Evolutionary conservation across 176 grass and related monocot genomes (phyloP).

Genomic region (Lolium rigidum): DNA sequence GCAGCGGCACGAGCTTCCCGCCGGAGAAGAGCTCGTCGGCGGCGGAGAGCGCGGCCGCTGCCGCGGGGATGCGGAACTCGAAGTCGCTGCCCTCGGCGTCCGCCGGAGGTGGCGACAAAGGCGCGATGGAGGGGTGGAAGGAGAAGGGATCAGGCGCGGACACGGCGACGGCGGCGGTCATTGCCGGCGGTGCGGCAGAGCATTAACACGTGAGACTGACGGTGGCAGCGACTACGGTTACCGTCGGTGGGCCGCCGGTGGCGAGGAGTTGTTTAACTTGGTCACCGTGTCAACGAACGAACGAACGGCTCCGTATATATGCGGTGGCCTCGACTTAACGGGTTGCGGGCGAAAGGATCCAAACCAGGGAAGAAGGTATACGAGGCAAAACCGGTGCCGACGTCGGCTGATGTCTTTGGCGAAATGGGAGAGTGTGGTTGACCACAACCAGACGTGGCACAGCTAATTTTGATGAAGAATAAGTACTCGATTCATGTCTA

Average conservation of each 20-base stretch:
- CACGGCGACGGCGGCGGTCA: conserved; percentile 51
- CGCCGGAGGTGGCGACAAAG: neutral
- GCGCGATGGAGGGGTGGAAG: neutral
- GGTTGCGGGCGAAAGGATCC: neutral
- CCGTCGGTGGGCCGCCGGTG: neutral
- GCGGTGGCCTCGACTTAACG: conserved; percentile 11
- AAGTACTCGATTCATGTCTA: too few relatives aligned
- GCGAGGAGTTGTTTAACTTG: conserved; percentile 46
- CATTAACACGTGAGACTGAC: conserved; percentile 42
- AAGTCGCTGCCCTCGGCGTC: conserved; percentile 39
- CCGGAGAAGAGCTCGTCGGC: conserved; percentile 76
- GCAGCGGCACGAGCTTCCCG: conserved; percentile 69
- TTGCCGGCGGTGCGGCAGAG: conserved; percentile 36
- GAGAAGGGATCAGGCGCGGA: conserved; percentile 49
- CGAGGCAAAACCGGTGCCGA: conserved; percentile 37
- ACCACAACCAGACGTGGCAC: neutral
- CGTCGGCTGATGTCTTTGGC: neutral
- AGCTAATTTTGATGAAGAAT: neutral
- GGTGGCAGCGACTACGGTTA: neutral
- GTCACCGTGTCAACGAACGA: conserved; percentile 48
- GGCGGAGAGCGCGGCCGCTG: conserved; percentile 55
- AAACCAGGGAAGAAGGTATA: conserved; percentile 30
- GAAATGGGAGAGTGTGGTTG: neutral
- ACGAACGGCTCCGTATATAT: conserved; percentile 12
- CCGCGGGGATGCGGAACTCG: conserved; percentile 61